These are phyloP conservation scores for Paraleonurus japonicus DNA, from an alignment of 257 asterid species.

Conservation along the genomic window DNA sequence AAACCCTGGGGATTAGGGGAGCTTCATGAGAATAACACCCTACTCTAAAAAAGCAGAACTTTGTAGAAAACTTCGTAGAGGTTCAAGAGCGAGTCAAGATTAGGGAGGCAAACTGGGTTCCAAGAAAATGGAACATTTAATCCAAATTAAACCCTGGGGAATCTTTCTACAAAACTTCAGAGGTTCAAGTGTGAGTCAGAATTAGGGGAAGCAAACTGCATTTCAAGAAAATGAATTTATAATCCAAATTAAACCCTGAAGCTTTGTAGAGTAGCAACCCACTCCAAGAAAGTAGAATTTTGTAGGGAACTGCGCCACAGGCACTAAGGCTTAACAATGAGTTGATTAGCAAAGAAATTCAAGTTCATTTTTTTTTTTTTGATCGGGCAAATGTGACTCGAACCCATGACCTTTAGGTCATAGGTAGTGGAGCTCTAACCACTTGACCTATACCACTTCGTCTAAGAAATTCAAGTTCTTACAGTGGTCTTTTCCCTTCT, in stretches of 20 bases:
- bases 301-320: background rate
- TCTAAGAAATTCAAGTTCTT: no score
- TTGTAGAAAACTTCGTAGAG: background rate
- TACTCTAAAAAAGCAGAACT: background rate
- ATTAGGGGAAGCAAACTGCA: conserved; percentile 8
- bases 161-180: background rate
- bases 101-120: conserved; percentile 7
- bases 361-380: no score
- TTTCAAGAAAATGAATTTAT: background rate
- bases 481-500: background rate
- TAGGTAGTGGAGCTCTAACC: no score
- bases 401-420: no score
- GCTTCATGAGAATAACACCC: background rate
- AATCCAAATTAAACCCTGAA: background rate
- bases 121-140: background rate
- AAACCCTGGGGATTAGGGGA: background rate
- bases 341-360: background rate
- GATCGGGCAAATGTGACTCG: no score
- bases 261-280: background rate
- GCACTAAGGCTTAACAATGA: background rate
- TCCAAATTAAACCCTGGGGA: background rate
- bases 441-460: no score
- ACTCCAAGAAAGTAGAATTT: background rate
- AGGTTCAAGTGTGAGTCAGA: background rate
- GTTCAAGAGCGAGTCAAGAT: background rate